Evolutionary conservation across 176 grass and related monocot genomes (phyloP), one percentile per base, ranked within the genome.

Genomic region (Dactylis glomerata): DNA sequence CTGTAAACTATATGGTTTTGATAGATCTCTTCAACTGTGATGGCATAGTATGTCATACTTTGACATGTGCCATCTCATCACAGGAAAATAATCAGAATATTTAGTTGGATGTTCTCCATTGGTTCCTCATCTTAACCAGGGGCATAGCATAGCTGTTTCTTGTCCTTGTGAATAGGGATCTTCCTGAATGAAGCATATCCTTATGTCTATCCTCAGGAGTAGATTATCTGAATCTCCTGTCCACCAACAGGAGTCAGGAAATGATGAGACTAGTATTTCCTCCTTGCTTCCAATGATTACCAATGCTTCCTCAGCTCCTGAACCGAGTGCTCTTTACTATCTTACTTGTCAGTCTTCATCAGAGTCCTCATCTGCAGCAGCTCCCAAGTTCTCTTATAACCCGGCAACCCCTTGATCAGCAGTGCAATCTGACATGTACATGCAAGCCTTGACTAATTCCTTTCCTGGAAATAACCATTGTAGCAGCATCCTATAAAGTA

Each of bases 131-230:
- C 62, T 65, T 33, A 65, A 34, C 65, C 33, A 68, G 65, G 65
- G 65, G 34, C 34, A 68, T 8, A 8, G 40, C 15, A 49, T 19
- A 49, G 70, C 70, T 47, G 26, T 46, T 6, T 49, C 70, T 73
- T 30, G 70, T 20, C 41, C 70, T 49, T 73, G 42, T 47, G 24
- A 30, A 47, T 73, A 73, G 24, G 41, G 8, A 47, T 73, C 42
- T 73, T 73, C 68, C 42, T 73, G 70, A 73, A 73, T 44, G 40
- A 73, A 73, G 40, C 23, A 73, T 73, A 73, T 73, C n/a, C 14
- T 16, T 31, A 32, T 70, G 17, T 19, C 31, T 68, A 42, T 71
- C 69, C 15, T 73, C 15, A 28, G 44, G 42, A 73, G 70, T 49
- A 28, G 70, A 49, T 73, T 30, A 49, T 73, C 70, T 73, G n/a